Evolutionary conservation across 2,329 filamentous ascomycete genomes (phyloP).

Genomic region (Nigrospora osmanthi): DNA sequence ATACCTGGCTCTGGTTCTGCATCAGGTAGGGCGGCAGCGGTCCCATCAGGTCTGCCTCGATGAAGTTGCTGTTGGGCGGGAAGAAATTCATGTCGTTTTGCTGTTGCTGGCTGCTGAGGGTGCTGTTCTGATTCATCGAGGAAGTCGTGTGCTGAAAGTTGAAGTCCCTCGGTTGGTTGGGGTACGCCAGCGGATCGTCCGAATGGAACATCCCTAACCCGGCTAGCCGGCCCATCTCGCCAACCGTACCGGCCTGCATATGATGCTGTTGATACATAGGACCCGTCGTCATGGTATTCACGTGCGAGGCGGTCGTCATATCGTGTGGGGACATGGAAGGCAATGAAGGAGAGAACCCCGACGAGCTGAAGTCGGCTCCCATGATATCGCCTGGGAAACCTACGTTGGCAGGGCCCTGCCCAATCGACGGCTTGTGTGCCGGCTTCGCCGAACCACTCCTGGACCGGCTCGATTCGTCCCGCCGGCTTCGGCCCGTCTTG

Average conservation of each 20-base stretch:
- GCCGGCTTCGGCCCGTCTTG: background rate
- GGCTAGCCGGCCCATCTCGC: slow-evolving; percentile 20
- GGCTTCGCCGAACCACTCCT: slow-evolving; percentile 1
- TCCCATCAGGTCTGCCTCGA: slow-evolving; percentile 66
- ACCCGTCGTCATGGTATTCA: background rate
- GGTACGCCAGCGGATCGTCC: slow-evolving; percentile 71
- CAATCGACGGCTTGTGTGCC: background rate
- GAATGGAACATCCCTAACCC: slow-evolving; percentile 69
- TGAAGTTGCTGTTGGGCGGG: slow-evolving; percentile 24
- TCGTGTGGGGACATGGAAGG: slow-evolving; percentile 5
- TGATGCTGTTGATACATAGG: background rate
- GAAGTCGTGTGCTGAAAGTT: slow-evolving; percentile 20
- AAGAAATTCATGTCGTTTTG: slow-evolving; percentile 20
- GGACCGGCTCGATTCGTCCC: background rate
- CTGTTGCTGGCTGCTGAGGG: slow-evolving; percentile 15
- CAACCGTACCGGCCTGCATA: slow-evolving; percentile 12
- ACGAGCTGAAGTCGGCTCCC: slow-evolving; percentile 1
- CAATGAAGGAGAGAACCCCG: background rate
- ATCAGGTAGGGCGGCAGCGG: slow-evolving; percentile 66
- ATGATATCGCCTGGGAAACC: slow-evolving; percentile 3
- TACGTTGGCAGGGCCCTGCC: slow-evolving; percentile 1
- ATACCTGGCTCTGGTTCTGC: slow-evolving; percentile 37
- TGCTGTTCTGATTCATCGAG: background rate
- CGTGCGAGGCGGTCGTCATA: background rate
- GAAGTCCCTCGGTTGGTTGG: slow-evolving; percentile 62